Percentiles rank a stretch among this genome's conserved stretches.
phyloP scores from a whole-genome alignment of 257 asterid species.

The Jacaranda mimosifolia region DNA sequence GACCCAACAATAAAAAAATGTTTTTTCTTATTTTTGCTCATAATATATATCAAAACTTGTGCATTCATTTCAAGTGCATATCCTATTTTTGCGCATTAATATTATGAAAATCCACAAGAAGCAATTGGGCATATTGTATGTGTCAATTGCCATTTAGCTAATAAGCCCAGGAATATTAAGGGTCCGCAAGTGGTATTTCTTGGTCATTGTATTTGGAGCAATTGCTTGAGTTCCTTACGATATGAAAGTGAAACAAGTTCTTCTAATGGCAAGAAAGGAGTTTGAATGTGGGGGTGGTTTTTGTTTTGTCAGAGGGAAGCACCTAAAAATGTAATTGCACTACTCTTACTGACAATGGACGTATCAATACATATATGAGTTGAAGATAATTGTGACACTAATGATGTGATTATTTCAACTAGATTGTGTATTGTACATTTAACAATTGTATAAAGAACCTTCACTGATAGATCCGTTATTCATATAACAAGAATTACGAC shows the following conservation, averaged over 20 bases:
- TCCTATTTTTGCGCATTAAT: not conserved
- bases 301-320: no score
- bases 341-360: no score
- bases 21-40: no score
- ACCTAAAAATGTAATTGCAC: no score
- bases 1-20: no score
- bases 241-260: no score
- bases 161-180: not conserved
- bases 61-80: not conserved
- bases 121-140: slow-evolving; percentile 2
- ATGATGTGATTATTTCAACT: no score
- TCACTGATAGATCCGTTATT: not conserved
- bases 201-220: not conserved
- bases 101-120: not conserved
- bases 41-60: no score
- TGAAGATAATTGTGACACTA: no score
- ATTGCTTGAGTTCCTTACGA: slow-evolving; percentile 18
- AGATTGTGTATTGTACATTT: not conserved
- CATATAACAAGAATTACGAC: not conserved
- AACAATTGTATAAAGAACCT: not conserved
- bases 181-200: not conserved
- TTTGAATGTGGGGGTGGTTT: no score
- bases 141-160: slow-evolving; percentile 12
- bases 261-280: no score
- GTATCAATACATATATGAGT: no score